Evolutionary conservation across 2,329 filamentous ascomycete genomes (phyloP).

Genomic region (Acarospora socialis): DNA sequence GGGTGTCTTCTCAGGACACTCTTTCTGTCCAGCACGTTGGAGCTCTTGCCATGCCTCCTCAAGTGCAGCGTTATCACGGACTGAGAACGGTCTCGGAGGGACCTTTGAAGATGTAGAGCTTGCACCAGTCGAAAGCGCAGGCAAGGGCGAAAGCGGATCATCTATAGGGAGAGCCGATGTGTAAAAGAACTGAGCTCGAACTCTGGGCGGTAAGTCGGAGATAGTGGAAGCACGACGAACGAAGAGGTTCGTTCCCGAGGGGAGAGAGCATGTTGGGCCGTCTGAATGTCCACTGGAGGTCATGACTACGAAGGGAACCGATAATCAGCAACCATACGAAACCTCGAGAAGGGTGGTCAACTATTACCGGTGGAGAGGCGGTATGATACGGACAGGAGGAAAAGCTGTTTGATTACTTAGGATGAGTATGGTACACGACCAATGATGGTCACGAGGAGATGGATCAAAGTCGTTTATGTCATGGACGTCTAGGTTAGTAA

Average conservation of each 20-base stretch:
- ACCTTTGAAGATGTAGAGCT: slow-evolving; percentile 38
- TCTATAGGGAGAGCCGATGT: slow-evolving; percentile 70
- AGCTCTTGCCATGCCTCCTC: slow-evolving; percentile 64
- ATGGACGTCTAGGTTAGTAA: no score
- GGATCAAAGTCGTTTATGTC: no score
- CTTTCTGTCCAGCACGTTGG: slow-evolving; percentile 12
- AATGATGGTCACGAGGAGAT: no score
- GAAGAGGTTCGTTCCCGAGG: slow-evolving; percentile 15
- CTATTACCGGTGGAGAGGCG: no score
- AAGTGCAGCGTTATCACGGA: slow-evolving; percentile 62
- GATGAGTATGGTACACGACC: no score
- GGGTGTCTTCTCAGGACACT: slow-evolving; percentile 8
- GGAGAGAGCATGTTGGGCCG: slow-evolving; percentile 42
- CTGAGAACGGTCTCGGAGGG: slow-evolving; percentile 62
- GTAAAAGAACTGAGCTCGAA: slow-evolving; percentile 72
- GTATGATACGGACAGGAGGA: no score
- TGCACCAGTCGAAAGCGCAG: slow-evolving; percentile 35
- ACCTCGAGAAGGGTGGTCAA: no score
- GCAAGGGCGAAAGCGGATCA: slow-evolving; percentile 63
- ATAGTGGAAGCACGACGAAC: slow-evolving; percentile 18
- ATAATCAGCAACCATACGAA: no score
- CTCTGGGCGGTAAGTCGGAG: slow-evolving; percentile 37
- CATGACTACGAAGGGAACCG: no score
- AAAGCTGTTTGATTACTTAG: no score
- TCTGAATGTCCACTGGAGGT: no score